Conservation (phyloP, 179 eudicot species). For the Silene vulgaris region DNA sequence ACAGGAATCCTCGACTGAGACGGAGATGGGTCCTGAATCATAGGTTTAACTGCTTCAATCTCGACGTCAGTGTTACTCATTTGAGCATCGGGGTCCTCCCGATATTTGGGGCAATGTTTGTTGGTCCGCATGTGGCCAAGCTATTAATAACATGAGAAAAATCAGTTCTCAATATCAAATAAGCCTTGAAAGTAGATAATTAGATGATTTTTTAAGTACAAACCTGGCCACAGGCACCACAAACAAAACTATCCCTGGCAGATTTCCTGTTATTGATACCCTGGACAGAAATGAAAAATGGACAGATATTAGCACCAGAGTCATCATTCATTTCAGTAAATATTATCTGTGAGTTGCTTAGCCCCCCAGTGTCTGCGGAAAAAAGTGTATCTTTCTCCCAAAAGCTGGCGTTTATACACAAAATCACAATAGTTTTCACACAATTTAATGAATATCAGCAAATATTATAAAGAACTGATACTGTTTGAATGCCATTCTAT, state of each 20-base stretch:
- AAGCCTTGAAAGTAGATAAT: background rate
- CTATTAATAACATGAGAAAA: constrained; percentile 32
- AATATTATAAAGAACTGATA: too few relatives aligned
- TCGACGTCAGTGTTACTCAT: constrained; percentile 53
- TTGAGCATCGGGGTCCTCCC: constrained; percentile 66
- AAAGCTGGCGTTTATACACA: background rate
- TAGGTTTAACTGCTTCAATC: constrained; percentile 42
- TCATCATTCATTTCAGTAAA: background rate
- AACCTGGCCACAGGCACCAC: constrained; percentile 99
- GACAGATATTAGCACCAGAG: background rate
- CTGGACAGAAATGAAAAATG: constrained; percentile 35
- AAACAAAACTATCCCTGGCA: constrained; percentile 85
- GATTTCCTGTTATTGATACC: constrained; percentile 71
- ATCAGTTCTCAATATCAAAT: constrained; percentile 11
- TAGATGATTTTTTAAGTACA: constrained; percentile 15
- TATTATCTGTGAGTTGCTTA: background rate
- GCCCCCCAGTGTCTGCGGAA: background rate
- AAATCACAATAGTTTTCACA: background rate
- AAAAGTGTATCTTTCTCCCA: background rate
- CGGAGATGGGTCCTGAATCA: constrained; percentile 40
- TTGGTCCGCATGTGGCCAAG: constrained; percentile 97
- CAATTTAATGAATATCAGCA: background rate
- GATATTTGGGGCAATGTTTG: constrained; percentile 81
- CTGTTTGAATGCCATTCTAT: background rate
- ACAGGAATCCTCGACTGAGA: constrained; percentile 41